Conservation (phyloP, 768 basidiomycete species). For the Postia placenta region DNA sequence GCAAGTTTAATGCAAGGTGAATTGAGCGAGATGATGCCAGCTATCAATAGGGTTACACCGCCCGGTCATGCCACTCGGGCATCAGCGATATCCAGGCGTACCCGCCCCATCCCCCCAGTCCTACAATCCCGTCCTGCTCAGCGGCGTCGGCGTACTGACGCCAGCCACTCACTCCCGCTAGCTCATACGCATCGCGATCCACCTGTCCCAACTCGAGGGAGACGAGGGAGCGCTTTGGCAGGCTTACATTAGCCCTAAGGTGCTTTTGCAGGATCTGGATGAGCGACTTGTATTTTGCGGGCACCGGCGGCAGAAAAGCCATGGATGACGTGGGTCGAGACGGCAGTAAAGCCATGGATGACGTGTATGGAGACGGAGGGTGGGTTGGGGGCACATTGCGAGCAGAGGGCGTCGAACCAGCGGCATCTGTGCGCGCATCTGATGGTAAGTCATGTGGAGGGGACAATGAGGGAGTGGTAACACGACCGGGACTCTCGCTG, state of each 20-base stretch:
- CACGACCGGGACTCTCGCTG: too few species aligned
- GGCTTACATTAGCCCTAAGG: background rate
- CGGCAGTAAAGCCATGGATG: background rate
- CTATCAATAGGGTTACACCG: background rate
- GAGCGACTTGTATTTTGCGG: background rate
- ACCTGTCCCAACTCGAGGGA: background rate
- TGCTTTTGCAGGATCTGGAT: background rate
- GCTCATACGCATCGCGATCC: background rate
- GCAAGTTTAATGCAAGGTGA: too few species aligned
- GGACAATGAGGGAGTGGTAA: too few species aligned
- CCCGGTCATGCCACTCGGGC: background rate
- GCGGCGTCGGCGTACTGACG: background rate
- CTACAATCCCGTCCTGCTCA: background rate
- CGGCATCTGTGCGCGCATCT: background rate
- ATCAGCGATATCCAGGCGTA: constrained; percentile 1
- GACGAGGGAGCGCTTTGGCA: background rate
- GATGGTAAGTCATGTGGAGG: too few species aligned
- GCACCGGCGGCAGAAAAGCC: background rate
- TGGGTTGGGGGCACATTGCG: background rate
- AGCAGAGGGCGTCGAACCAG: background rate
- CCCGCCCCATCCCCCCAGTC: background rate
- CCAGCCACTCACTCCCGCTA: background rate
- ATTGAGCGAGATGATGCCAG: too few species aligned
- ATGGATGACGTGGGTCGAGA: background rate
- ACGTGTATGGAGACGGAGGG: background rate